Conservation (phyloP, 768 basidiomycete species). For the Russula emetica region DNA sequence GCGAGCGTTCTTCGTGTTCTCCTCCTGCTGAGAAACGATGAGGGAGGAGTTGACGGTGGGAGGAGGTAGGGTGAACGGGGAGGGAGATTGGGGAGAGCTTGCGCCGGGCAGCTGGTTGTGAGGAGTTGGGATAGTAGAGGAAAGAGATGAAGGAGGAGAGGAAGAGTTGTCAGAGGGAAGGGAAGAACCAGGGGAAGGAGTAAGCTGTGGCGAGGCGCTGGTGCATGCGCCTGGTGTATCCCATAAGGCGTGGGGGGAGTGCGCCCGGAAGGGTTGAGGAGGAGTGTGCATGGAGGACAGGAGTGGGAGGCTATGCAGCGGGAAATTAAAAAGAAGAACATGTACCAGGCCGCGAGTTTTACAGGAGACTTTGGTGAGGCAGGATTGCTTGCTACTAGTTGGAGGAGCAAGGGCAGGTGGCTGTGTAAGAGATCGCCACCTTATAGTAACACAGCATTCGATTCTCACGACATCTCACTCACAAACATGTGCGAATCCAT, state of each 20-base stretch:
- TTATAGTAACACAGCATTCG: not conserved
- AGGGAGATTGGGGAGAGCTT: conserved; percentile 15
- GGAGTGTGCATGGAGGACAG: conserved; percentile 26
- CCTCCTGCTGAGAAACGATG: conserved; percentile 16
- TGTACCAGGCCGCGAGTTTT: conserved; percentile 23
- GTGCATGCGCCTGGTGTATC: conserved; percentile 30
- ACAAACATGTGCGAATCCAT: conserved; percentile 67
- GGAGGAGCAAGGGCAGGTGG: too few relatives aligned
- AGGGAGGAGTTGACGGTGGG: conserved; percentile 3
- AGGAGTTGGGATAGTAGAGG: conserved; percentile 16
- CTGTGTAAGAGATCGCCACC: conserved; percentile 23
- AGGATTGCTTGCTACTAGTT: too few relatives aligned
- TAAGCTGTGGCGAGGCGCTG: conserved; percentile 26
- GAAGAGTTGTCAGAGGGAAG: conserved; percentile 25
- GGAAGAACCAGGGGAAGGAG: conserved; percentile 21
- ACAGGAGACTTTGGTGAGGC: conserved; percentile 26
- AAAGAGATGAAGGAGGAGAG: conserved; percentile 20
- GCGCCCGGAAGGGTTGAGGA: conserved; percentile 23
- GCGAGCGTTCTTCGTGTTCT: conserved; percentile 18
- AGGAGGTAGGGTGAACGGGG: conserved; percentile 19
- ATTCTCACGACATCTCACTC: conserved; percentile 10
- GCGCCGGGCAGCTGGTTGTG: conserved; percentile 25
- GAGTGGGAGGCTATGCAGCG: conserved; percentile 23
- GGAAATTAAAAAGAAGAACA: conserved; percentile 18
- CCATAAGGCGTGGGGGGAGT: conserved; percentile 28